phyloP scores from a whole-genome alignment of 148 eudicot species.

The Chenopodium album region DNA sequence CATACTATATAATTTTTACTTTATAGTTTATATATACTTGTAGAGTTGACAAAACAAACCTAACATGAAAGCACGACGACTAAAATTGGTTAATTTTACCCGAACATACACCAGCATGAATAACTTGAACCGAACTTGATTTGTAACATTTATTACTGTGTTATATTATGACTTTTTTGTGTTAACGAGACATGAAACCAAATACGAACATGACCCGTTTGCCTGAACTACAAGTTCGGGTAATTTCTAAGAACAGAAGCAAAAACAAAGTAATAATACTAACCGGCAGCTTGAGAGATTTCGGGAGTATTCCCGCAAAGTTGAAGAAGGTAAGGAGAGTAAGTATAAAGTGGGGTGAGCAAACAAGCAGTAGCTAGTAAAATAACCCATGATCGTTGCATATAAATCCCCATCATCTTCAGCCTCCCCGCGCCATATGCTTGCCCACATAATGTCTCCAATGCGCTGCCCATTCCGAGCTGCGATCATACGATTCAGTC shows the following conservation, averaged over 20 bases:
- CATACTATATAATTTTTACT: too few species aligned
- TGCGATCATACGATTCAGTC: slow-evolving; percentile 13
- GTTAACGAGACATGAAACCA: neutral
- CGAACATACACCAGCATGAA: neutral
- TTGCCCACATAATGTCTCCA: slow-evolving; percentile 87
- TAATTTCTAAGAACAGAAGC: neutral
- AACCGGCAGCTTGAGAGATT: slow-evolving; percentile 69
- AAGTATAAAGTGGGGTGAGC: slow-evolving; percentile 57
- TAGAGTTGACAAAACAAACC: neutral
- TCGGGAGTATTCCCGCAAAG: slow-evolving; percentile 51
- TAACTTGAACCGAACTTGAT: neutral
- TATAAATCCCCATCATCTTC: slow-evolving; percentile 67
- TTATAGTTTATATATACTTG: neutral
- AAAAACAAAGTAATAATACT: neutral
- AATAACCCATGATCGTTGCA: slow-evolving; percentile 86
- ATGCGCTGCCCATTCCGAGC: slow-evolving; percentile 86
- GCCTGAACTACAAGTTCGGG: too few species aligned
- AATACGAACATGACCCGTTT: neutral
- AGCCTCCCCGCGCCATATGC: slow-evolving; percentile 72
- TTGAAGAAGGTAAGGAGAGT: slow-evolving; percentile 56
- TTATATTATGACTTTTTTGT: too few species aligned
- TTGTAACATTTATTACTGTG: too few species aligned
- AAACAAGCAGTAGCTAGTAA: slow-evolving; percentile 42
- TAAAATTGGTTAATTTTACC: neutral
- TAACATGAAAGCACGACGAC: neutral